Evolutionary conservation across 192 early-diverging fungal species (phyloP), one percentile per base, ranked within the genome.

Genomic region (Neocallimastix lanati): DNA sequence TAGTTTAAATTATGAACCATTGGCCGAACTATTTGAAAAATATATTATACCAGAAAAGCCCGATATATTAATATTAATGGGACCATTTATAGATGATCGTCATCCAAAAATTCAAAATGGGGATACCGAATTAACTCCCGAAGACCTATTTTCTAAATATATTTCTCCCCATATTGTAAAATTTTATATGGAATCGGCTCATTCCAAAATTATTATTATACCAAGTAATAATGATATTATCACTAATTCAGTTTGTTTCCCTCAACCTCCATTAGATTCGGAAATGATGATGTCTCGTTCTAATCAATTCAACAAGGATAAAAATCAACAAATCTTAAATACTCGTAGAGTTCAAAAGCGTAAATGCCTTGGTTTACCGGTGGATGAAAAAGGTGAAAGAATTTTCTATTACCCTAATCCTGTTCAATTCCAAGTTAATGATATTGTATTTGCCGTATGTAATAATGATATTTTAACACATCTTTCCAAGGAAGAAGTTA

Each of bases 351-450:
- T 30, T 29, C 80, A 83, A 29, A 80, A 28, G 29, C 16, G 25
- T 84, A 80, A 79, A 80, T 82, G 35, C 78, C n/a, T 84, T 81
- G 16, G 80, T 80, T 28, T 87, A 85, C 76, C 81, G 88, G 7
- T 67, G 6, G 76, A 84, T 76, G 78, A 80, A n/a, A 76, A 35
- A 76, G 79, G 81, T 36, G 80, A 86, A 33, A 78, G 83, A 77
- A 81, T 76, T 6, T 81, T 25, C 77, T 90, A 27, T 87, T 88
- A 21, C 13, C 88, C 90, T 29, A 99, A 99, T 83, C 97, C 97
- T 14, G 89, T 90, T 6, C 92, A 93, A 81, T 89, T 98, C 40
- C 83, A 83, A 0, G 86, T 98, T 81, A 96, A 99, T 83, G 96
- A 95, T 80, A 85, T 93, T 33, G 84, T 88, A 16, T 85, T 97